Base-by-base conservation (phyloP, 2,329 filamentous ascomycete species). In the Bimuria novae-zelandiae region DNA sequence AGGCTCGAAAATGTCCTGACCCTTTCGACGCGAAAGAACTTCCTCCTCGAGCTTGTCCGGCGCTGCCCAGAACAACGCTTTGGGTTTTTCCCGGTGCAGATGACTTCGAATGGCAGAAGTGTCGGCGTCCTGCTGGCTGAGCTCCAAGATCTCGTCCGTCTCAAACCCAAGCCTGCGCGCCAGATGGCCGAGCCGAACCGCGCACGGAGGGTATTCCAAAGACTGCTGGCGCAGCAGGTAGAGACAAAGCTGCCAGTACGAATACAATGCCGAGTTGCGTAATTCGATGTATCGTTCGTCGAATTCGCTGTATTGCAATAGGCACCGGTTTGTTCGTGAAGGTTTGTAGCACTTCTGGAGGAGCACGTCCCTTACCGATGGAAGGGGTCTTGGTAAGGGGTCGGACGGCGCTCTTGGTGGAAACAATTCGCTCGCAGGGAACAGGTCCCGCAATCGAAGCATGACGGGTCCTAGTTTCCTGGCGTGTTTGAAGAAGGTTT, bases 171-270 rank as follows among this genome's bases (percentile, higher is more conserved):
- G 41, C 8, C 29, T 47, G 17, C n/a, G 14, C 14, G 41, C 49
- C 16, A 52, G 25, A 21, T 40, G 19, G 11, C 30, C 41, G 4
- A 52, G 22, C 37, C 22, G 32, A 46, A 33, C 37, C 16, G 35
- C 16, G 16, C 6, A 37, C 12, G 16, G 35, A 37, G 35, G 35
- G 17, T 37, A 37, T 22, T 19, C 36, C 41, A 23, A 39, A 39
- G 21, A 25, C 23, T 33, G 36, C n/a, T 51, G 16, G 40, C 44
- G 41, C 14, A 55, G 16, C 4, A 57, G 7, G 49, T 46, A 55
- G 1, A 60, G 36, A 35, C 33, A 60, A 21, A 60, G 57, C 46
- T 60, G 30, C 55, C 7, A 55, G 40, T 60, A 60, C 21, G 35
- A 12, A 45, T 47, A 52, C 2, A 40, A 21, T n/a, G 46, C 14